These are phyloP conservation scores for Rhynchosporium secalis DNA, from an alignment of 2,329 filamentous ascomycete genomes.

Conservation along the genomic window DNA sequence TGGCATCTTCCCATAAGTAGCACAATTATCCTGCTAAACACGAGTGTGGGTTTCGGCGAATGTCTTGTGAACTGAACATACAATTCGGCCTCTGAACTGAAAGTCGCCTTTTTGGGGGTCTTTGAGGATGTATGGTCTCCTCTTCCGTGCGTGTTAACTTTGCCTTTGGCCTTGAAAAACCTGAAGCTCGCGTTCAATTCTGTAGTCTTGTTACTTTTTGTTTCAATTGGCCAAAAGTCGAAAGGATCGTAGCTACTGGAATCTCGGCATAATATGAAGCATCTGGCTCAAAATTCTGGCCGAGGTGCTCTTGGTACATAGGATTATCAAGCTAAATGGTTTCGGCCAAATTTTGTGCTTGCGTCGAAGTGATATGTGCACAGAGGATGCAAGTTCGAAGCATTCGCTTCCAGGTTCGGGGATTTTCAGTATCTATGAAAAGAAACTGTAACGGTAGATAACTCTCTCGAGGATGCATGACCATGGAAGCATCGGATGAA, in stretches of 20 bases:
- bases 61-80: neutral
- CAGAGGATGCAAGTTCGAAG: constrained; percentile 4
- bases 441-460: neutral
- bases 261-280: constrained; percentile 13
- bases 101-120: constrained; percentile 6
- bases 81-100: neutral
- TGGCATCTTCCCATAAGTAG: constrained; percentile 14
- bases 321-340: neutral
- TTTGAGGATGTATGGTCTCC: neutral
- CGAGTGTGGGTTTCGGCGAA: neutral
- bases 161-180: constrained; percentile 4
- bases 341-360: constrained; percentile 11
- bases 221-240: constrained; percentile 8
- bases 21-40: constrained; percentile 11
- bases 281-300: neutral
- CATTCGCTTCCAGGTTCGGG: neutral
- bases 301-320: neutral
- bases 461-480: constrained; percentile 7
- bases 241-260: constrained; percentile 13
- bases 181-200: constrained; percentile 7
- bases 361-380: constrained; percentile 16
- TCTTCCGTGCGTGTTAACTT: neutral
- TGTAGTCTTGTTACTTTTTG: neutral
- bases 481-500: constrained; percentile 8
- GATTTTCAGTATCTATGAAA: constrained; percentile 4